A percentile compares a stretch with the other conserved stretches of the same genome.
Conservation (phyloP, 2,329 filamentous ascomycete species). For the Immersiporthe knoxdaviesiana region DNA sequence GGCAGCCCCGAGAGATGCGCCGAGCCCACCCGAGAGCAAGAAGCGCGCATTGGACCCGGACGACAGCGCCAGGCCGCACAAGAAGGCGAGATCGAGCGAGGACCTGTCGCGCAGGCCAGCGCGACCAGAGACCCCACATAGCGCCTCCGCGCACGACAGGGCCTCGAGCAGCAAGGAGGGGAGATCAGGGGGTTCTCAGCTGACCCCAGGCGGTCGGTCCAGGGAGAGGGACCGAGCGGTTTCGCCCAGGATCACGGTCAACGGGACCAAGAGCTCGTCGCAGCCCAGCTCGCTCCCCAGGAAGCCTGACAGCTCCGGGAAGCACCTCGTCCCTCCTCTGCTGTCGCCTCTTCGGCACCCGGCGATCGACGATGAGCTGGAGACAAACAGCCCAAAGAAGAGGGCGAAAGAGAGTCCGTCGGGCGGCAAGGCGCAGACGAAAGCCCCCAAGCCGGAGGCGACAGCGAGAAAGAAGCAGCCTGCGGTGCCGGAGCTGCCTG, state of each 20-base stretch:
- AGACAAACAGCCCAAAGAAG: constrained; percentile 35
- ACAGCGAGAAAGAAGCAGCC: constrained; percentile 44
- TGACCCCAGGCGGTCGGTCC: constrained; percentile 21
- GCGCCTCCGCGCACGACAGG: constrained; percentile 14
- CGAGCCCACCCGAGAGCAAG: constrained; percentile 47
- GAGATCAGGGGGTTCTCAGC: constrained; percentile 18
- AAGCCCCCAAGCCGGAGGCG: constrained; percentile 37
- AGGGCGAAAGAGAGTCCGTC: constrained; percentile 41
- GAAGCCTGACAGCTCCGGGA: constrained; percentile 44
- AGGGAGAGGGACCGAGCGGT: constrained; percentile 23
- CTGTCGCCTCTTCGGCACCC: constrained; percentile 55
- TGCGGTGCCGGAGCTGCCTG: constrained; percentile 48
- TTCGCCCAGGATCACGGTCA: constrained; percentile 36
- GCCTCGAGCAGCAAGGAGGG: constrained; percentile 24
- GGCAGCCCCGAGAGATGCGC: constrained; percentile 33
- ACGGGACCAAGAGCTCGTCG: constrained; percentile 42
- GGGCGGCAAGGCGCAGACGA: constrained; percentile 33
- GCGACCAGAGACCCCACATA: constrained; percentile 25
- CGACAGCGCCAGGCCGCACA: constrained; percentile 49
- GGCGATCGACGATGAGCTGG: constrained; percentile 45
- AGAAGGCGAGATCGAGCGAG: constrained; percentile 46
- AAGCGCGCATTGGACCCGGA: constrained; percentile 52
- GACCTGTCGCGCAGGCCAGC: constrained; percentile 21
- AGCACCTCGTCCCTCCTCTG: constrained; percentile 52
- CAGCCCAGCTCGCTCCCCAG: constrained; percentile 43